Evolutionary conservation across 2,329 filamentous ascomycete genomes (phyloP), one percentile per base, ranked within the genome.

Genomic region (Diaporthe destruens): DNA sequence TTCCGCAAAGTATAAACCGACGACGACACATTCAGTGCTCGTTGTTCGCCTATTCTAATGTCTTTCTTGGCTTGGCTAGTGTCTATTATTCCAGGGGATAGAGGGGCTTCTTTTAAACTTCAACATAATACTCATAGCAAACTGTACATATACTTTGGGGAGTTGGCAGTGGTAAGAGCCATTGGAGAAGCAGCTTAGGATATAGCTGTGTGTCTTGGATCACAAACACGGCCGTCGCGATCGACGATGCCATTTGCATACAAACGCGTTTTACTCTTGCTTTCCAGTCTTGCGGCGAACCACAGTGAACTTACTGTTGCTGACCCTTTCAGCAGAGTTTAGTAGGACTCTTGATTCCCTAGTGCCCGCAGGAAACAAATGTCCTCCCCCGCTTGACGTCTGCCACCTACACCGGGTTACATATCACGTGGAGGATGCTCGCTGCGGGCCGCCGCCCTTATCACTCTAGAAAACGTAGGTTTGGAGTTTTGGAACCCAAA

Each of bases 121-220:
- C 34, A 56, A 71, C 34, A 20, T 65, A 72, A 74, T 69, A 59
- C 65, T 53, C 56, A 34, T 66, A 56, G 63, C 49, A 70, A 55
- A 57, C 42, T 72, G 63, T 54, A 69, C 51, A 65, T 65, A 49
- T 18, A 54, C 12, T 57, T 69, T 47, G 7, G 44, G 63, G 63
- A 54, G 55, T 63, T 63, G 49, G 71, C 23, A 42, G 29, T 4
- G 63, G 56, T 18, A 39, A 6, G 57, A 34, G 69, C 54, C 63
- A 29, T 6, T 49, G 42, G 32, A 51, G 49, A 53, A 39, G 44
- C 42, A 70, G 55, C 49, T 69, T 69, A 56, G 69, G 65, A 69
- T 74, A 57, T 29, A 56, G 61, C 55, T 29, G 34, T 36, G 44
- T 57, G 42, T 69, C 51, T 69, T 74, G 69, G 69, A 74, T 72